Evolutionary conservation across 371 early-diverging fungal species (phyloP).

Genomic region (Lichtheimia ramosa): DNA sequence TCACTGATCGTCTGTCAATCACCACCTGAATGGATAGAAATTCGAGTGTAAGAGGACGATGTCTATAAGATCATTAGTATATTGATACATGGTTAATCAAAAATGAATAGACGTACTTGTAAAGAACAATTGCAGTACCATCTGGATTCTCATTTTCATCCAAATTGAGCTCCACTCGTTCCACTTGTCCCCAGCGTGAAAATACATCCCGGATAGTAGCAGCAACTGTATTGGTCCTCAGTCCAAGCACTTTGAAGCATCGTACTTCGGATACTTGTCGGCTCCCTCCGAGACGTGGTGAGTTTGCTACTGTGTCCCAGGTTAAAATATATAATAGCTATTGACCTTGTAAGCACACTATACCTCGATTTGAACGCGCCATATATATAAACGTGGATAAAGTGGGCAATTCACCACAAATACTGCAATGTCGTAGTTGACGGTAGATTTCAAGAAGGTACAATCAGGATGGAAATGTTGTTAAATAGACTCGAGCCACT

Average conservation of each 20-base stretch:
- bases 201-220: slow-evolving; percentile 11
- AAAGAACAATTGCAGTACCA: slow-evolving; percentile 20
- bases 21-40: slow-evolving; percentile 5
- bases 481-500: too few species aligned
- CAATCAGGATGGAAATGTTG: too few species aligned
- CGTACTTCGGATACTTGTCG: neutral
- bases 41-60: neutral
- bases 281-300: too few species aligned
- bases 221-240: slow-evolving; percentile 13
- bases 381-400: too few species aligned
- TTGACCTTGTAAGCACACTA: too few species aligned
- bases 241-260: slow-evolving; percentile 9
- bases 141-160: slow-evolving; percentile 17
- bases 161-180: slow-evolving; percentile 16
- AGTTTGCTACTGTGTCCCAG: too few species aligned
- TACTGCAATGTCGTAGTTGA: too few species aligned
- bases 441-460: too few species aligned
- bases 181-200: slow-evolving; percentile 12
- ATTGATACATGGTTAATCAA: neutral
- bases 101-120: neutral
- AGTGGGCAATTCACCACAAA: too few species aligned
- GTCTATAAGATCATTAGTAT: neutral
- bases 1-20: slow-evolving; percentile 15
- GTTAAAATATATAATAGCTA: too few species aligned
- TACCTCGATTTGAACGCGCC: too few species aligned